Evolutionary conservation across 1,139 yeast species (phyloP), one percentile per base, ranked within the genome.

Genomic region (Geotrichum cucujoidarum): DNA sequence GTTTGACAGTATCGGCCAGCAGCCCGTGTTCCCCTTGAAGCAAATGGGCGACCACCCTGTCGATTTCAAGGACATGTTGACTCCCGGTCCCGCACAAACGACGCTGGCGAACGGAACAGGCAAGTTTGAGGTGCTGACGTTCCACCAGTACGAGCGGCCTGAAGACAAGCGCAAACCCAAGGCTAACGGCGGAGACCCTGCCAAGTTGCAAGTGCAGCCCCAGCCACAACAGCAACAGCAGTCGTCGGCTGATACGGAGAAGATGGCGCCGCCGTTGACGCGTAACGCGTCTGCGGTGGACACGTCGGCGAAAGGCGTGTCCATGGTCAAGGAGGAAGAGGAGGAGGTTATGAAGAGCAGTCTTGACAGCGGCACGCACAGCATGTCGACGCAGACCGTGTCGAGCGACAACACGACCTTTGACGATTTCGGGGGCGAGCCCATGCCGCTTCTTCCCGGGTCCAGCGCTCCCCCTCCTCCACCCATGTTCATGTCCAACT

Each of bases 1-100:
- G 2, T 49, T 49, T 49, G 52, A 40, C 13, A 43, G 46, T 37
- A 43, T 38, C 31, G 49, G 47, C 31, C 52, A 49, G 40, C 48
- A 49, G 21, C 39, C 41, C 5, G 49, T 49, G 10, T 49, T 49
- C 21, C 52, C 52, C n/a, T 31, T 49, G 14, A 36, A 6, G 27
- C 27, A 24, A 24, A 24, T 16, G 35, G 27, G 27, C 27, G 27
- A 24, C 10, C 27, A 6, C 42, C 13, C 13, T 33, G 36, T 24
- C 6, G 27, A 24, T 6, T 6, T 10, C 6, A 24, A 22, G 32
- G 38, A 21, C 20, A 33, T 10, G 6, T 21, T n/a, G n/a, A n/a
- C n/a, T 20, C 45, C 7, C 27, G 31, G 6, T 31, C 36, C 42
- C 6, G 34, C 11, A 4, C 5, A 21, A 20, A 37, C 14, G 17